phyloP scores from a whole-genome alignment of 768 basidiomycete species.

The Naematelia encephala region DNA sequence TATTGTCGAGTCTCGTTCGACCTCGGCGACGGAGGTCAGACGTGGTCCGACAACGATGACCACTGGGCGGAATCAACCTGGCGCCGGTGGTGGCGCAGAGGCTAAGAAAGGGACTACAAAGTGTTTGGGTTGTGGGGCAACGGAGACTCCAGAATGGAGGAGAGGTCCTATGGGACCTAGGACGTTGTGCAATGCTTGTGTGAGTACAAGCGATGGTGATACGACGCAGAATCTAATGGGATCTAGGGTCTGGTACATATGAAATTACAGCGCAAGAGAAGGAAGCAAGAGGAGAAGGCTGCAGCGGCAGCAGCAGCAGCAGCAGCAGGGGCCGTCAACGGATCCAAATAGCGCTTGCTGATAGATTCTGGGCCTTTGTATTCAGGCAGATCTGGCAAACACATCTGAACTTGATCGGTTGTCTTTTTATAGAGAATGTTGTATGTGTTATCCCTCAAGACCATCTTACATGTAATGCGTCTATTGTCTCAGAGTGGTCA shows the following conservation, averaged over 20 bases:
- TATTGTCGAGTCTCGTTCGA: not conserved
- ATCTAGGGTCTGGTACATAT: conserved; percentile 41
- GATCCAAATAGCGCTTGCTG: not conserved
- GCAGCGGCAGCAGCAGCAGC: conserved; percentile 2
- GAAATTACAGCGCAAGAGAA: conserved; percentile 37
- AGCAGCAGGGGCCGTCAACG: not conserved
- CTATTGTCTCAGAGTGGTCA: no score
- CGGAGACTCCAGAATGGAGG: conserved; percentile 52
- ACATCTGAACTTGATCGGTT: no score
- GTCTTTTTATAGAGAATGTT: no score
- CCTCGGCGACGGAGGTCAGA: not conserved
- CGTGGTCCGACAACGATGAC: not conserved
- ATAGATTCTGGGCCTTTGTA: no score
- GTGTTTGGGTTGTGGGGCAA: conserved; percentile 47
- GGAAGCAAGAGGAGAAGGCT: conserved; percentile 26
- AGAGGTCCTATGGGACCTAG: conserved; percentile 51
- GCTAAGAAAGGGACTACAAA: conserved; percentile 21
- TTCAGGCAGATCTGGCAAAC: no score
- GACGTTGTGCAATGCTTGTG: conserved; percentile 52
- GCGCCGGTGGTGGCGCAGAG: not conserved
- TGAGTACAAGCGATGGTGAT: no score
- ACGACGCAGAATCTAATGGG: no score
- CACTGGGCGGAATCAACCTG: not conserved
- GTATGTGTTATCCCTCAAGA: no score
- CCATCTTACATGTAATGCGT: no score